These are phyloP conservation scores for Solanum chmielewskii DNA, from an alignment of 257 asterid genomes.

Conservation along the genomic window DNA sequence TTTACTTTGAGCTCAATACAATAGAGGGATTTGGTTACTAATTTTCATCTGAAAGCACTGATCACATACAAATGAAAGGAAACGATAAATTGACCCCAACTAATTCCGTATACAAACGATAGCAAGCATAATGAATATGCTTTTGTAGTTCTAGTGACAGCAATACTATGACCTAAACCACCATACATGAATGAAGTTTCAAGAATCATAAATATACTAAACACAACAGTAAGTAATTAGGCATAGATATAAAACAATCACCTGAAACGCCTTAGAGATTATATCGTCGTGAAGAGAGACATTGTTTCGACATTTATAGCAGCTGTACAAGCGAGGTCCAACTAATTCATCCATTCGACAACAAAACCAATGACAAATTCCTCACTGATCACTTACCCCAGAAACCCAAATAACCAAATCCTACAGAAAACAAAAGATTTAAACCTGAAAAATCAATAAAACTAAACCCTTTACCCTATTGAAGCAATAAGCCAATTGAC, in stretches of 20 bases:
- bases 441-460: neutral
- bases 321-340: slow-evolving; percentile 79
- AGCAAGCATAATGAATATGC: neutral
- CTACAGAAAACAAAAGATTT: neutral
- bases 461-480: neutral
- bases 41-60: neutral
- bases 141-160: neutral
- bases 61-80: neutral
- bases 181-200: neutral
- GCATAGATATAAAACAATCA: neutral
- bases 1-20: neutral
- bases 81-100: neutral
- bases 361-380: neutral
- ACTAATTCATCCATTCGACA: slow-evolving; percentile 51
- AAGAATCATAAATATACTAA: neutral
- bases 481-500: neutral
- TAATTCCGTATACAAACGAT: neutral
- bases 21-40: neutral
- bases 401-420: neutral
- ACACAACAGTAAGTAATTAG: neutral
- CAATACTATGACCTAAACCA: neutral
- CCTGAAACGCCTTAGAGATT: slow-evolving; percentile 39
- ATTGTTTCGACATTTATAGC: slow-evolving; percentile 73
- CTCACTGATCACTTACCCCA: slow-evolving; percentile 10
- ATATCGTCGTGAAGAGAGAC: slow-evolving; percentile 55